A percentile compares a stretch with the other conserved stretches of the same genome.
These are phyloP conservation scores for Hypoxylon crocopeplum DNA, from an alignment of 495 filamentous ascomycete species.

Conservation along the genomic window DNA sequence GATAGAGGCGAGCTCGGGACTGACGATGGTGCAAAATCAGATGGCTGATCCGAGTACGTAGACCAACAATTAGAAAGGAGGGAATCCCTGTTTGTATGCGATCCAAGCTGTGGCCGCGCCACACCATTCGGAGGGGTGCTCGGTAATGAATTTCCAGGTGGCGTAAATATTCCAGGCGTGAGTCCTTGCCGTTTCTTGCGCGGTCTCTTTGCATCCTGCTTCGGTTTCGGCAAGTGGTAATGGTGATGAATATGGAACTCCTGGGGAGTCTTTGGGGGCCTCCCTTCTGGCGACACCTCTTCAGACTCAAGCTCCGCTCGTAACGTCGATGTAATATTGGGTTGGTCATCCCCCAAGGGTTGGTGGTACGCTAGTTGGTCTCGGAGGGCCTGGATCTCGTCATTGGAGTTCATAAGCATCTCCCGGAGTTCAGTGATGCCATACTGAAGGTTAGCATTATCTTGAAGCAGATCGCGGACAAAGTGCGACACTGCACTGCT, in stretches of 20 bases:
- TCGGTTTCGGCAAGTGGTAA: slow-evolving; percentile 72
- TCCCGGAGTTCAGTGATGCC: slow-evolving; percentile 90
- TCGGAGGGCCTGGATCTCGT: slow-evolving; percentile 85
- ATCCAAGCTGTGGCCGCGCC: slow-evolving; percentile 57
- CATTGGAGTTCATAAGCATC: slow-evolving; percentile 90
- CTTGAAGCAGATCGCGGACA: slow-evolving; percentile 92
- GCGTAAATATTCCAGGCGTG: slow-evolving; percentile 65
- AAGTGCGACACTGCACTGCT: slow-evolving; percentile 85
- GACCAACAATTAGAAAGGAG: slow-evolving; percentile 68
- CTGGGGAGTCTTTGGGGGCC: slow-evolving; percentile 61
- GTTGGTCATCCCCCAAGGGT: slow-evolving; percentile 57
- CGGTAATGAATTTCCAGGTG: slow-evolving; percentile 48
- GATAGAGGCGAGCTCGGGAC: slow-evolving; percentile 84
- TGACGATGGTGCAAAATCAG: slow-evolving; percentile 72
- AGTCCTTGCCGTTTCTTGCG: slow-evolving; percentile 74
- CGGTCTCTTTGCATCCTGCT: slow-evolving; percentile 67
- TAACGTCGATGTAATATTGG: slow-evolving; percentile 59
- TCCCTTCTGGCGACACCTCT: slow-evolving; percentile 43
- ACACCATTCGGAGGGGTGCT: slow-evolving; percentile 49
- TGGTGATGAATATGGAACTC: slow-evolving; percentile 93
- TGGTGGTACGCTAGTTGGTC: slow-evolving; percentile 86
- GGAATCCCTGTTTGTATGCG: slow-evolving; percentile 68
- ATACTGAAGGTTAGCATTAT: slow-evolving; percentile 91
- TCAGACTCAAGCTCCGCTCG: slow-evolving; percentile 72
- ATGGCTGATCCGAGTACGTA: slow-evolving; percentile 63